Evolutionary conservation across 177 flowering plant species (phyloP), one percentile per base, ranked within the genome.

Genomic region (Telopea speciosissima): DNA sequence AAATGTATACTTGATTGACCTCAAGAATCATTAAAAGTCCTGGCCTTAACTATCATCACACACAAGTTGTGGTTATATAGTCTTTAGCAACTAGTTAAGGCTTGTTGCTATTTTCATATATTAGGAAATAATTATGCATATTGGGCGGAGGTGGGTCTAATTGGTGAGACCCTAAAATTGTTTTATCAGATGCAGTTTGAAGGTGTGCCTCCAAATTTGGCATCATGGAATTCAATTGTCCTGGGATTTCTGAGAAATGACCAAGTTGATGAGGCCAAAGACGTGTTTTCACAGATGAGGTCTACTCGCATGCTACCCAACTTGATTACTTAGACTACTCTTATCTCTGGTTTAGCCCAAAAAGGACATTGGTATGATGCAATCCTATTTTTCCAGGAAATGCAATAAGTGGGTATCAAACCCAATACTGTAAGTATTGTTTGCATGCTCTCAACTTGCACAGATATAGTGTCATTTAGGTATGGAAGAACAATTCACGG

Each of bases 161-260:
- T 86, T 63, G 88, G 89, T 22, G 92, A 91, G 69, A 79, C 91
- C 71, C 73, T 87, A 81, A 87, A 77, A 71, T 70, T 87, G 79
- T 88, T 90, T 69, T 86, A 86, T 71, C 78, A 82, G 74, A 86
- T 90, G 92, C 89, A 90, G 70, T 65, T 90, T 33, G 83, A 84
- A 24, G 82, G 87, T 36, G 77, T 87, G 12, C 82, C 79, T 1
- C 89, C 86, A 25, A 85, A 85, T 73, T 77, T 84, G 63, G 64
- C 81, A 42, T 84, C 93, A 9, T 90, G 89, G 92, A 90, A 88
- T 79, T 79, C 80, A 23, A 79, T 87, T 70, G 78, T 92, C 66
- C 74, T 80, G 71, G 90, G 88, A 12, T 81, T 87, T 68, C 25
- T 90, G 45, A 86, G 83, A 77, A 84, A 76, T 63, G 81, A 82